Evolutionary conservation across 768 basidiomycete species (phyloP).

Genomic region (Lactarius quietus): DNA sequence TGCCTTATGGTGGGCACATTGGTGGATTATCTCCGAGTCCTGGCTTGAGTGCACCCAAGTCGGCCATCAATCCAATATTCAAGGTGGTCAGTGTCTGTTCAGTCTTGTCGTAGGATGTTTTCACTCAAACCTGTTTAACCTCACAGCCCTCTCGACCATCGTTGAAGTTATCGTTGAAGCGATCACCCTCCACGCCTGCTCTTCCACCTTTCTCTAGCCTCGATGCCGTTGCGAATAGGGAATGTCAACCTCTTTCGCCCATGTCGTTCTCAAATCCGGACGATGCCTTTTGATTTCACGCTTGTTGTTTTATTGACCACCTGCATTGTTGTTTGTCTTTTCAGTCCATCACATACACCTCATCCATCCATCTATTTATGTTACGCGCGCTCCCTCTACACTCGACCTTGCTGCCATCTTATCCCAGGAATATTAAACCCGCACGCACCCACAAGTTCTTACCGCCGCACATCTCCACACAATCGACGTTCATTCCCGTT

Average conservation of each 20-base stretch:
- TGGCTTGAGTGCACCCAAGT: conserved; percentile 52
- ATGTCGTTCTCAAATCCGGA: conserved; percentile 64
- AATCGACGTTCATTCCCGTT: conserved; percentile 20
- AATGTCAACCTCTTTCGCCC: conserved; percentile 67
- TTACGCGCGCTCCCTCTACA: conserved; percentile 13
- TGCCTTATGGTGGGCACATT: conserved; percentile 42
- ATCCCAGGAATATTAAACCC: conserved; percentile 19
- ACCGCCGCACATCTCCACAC: conserved; percentile 18
- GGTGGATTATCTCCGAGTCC: conserved; percentile 60
- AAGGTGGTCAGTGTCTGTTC: conserved; percentile 66
- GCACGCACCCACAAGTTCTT: conserved; percentile 18
- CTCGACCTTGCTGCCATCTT: conserved; percentile 25
- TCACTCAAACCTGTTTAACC: conserved; percentile 15
- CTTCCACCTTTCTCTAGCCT: conserved; percentile 78
- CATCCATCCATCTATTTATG: conserved; percentile 26
- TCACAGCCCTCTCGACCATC: conserved; percentile 53
- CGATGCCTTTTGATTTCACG: conserved; percentile 30
- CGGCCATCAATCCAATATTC: conserved; percentile 82
- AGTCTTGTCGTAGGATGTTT: neutral
- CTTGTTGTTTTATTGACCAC: conserved; percentile 24
- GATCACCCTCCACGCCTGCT: conserved; percentile 42
- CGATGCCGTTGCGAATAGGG: conserved; percentile 79
- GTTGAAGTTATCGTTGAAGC: conserved; percentile 32
- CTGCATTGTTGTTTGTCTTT: conserved; percentile 26
- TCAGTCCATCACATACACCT: conserved; percentile 22